Percentiles rank a stretch among this genome's conserved stretches.
Conservation (phyloP, 2,329 filamentous ascomycete genomes). For the Pseudopithomyces chartarum region DNA sequence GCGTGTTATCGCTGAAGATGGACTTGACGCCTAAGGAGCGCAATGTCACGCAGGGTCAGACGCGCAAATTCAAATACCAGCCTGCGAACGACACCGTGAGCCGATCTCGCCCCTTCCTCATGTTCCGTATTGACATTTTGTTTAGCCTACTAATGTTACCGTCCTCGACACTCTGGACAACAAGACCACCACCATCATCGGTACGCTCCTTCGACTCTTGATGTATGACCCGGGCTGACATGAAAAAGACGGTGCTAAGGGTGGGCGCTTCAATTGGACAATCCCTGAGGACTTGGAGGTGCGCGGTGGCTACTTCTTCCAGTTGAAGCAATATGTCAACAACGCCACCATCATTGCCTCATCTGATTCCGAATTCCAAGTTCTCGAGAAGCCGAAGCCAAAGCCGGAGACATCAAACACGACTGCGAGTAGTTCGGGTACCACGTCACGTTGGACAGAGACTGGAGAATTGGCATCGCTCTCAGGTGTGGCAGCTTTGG, state of each 20-base stretch:
- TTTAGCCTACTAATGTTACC: not conserved
- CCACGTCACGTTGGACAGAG: not conserved
- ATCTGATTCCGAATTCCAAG: slow-evolving; percentile 1
- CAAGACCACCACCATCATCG: not conserved
- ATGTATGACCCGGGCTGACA: not conserved
- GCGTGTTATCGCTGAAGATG: not conserved
- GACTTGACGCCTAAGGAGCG: not conserved
- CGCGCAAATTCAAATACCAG: not conserved
- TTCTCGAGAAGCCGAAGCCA: slow-evolving; percentile 1
- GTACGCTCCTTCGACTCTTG: not conserved
- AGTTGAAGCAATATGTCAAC: not conserved
- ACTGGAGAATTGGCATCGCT: not conserved
- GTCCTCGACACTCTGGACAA: not conserved
- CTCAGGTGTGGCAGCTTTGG: not conserved
- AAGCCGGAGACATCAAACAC: not conserved
- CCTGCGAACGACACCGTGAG: not conserved
- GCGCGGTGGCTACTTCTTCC: slow-evolving; percentile 2
- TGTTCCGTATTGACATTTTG: not conserved
- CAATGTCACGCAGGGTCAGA: not conserved
- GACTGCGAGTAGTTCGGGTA: not conserved
- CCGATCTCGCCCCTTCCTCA: too few species aligned
- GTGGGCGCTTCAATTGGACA: not conserved
- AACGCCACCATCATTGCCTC: not conserved
- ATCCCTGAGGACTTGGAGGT: not conserved
- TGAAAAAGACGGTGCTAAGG: not conserved